Evolutionary conservation across 495 filamentous ascomycete species (phyloP), one percentile per base, ranked within the genome.

Genomic region (Xanthoparmelia taractica): DNA sequence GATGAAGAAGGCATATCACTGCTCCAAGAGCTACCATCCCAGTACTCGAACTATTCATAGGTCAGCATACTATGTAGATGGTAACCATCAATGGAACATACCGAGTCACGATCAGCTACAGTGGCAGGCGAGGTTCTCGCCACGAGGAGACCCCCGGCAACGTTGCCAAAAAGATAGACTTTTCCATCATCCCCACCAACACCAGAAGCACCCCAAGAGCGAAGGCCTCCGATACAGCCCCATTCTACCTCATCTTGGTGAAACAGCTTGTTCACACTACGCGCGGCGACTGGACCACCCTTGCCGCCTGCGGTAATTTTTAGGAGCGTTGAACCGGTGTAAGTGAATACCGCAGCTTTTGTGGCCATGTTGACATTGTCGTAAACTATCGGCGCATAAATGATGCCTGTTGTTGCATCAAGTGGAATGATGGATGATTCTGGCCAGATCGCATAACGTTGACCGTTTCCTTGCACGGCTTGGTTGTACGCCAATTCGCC

Each of bases 371-470:
- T 65, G 50, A 74, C 72, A 15, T 72, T 66, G 50, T 72, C 68
- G 52, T 74, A 74, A n/a, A 74, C 66, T 23, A 74, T 68, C 15
- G 72, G 70, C 29, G 72, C 72, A 38, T 68, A 74, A 20, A 74
- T 52, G 17, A 74, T 33, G 20, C 54, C 72, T 29, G 63, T 65
- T 15, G 61, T 67, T 23, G 67, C 65, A 65, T 74, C 70, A 31
- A 74, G 62, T 20, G 72, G 65, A 31, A 74, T 71, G 8, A 74
- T 62, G 4, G 72, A 71, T 11, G 72, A 72, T 59, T 74, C 72
- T 7, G 73, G 66, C 72, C 72, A 74, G 8, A 74, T 55, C 25
- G 72, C 72, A 60, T 74, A 74, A 33, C 72, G 72, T 18, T 74
- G 67, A 25, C 72, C 72, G 27, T 65, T 57, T 31, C 69, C 71